Conservation (phyloP, 257 asterid genomes). For the Forsythia viridissima region DNA sequence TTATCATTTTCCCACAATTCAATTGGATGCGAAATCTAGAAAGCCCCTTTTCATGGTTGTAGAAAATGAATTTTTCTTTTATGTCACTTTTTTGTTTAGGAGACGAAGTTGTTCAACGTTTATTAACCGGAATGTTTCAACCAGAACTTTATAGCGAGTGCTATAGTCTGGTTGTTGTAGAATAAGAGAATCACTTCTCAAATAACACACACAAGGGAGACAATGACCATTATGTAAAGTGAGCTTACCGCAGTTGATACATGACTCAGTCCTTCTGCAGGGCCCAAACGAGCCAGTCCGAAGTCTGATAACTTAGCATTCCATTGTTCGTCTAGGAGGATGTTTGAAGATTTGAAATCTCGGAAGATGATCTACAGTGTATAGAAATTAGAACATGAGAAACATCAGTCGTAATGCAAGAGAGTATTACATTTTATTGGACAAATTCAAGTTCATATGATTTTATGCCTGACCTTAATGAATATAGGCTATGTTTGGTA, state of each 20-base stretch:
- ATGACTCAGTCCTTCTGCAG: slow-evolving; percentile 49
- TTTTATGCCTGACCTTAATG: not conserved
- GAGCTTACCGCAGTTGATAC: slow-evolving; percentile 57
- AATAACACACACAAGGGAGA: not conserved
- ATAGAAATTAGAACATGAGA: slow-evolving; percentile 1
- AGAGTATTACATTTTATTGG: not conserved
- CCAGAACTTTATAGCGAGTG: too few species aligned
- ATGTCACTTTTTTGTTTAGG: slow-evolving; percentile 3
- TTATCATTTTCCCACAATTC: too few species aligned
- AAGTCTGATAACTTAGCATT: slow-evolving; percentile 54
- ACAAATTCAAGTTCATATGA: not conserved
- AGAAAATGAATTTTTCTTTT: too few species aligned
- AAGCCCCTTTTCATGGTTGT: too few species aligned
- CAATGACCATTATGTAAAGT: not conserved
- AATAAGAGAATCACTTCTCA: not conserved
- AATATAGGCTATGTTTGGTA: not conserved
- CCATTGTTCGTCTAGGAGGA: slow-evolving; percentile 50
- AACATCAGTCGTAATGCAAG: slow-evolving; percentile 1
- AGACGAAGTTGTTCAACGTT: not conserved
- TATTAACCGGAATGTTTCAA: not conserved
- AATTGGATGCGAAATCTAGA: too few species aligned
- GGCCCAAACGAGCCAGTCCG: slow-evolving; percentile 59
- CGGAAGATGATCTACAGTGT: slow-evolving; percentile 45
- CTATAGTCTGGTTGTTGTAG: not conserved
- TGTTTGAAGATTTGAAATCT: slow-evolving; percentile 55